phyloP scores from a whole-genome alignment of 75 land plant species.

The Selaginella moellendorffii region DNA sequence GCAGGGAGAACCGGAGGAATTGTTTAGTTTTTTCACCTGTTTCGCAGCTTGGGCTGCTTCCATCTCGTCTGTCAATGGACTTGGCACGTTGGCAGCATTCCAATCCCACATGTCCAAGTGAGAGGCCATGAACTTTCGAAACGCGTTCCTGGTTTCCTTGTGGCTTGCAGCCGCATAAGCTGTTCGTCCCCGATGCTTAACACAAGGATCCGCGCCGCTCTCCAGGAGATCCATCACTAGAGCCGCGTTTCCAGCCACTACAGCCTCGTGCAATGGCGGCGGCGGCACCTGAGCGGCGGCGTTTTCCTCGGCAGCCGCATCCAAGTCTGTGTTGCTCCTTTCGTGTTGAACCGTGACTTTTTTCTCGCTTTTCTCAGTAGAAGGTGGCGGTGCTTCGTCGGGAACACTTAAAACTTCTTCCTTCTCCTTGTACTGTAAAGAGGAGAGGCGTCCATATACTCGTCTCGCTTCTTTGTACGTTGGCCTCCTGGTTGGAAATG shows the following conservation, averaged over 20 bases:
- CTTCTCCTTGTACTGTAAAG: background rate
- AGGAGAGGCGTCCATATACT: background rate
- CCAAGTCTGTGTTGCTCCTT: constrained; percentile 37
- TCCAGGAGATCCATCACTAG: constrained; percentile 61
- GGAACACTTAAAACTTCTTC: too few relatives aligned
- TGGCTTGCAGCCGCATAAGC: constrained; percentile 71
- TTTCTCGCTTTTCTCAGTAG: too few relatives aligned
- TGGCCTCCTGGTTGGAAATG: constrained; percentile 70
- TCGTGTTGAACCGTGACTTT: too few relatives aligned
- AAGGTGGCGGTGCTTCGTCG: too few relatives aligned
- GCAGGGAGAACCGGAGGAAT: too few relatives aligned
- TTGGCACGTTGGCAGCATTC: constrained; percentile 95
- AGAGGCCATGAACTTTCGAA: constrained; percentile 87
- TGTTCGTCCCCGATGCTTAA: constrained; percentile 55
- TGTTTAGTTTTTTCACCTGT: constrained; percentile 71
- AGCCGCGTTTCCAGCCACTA: constrained; percentile 40
- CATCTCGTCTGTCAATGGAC: constrained; percentile 84
- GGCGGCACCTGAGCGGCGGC: constrained; percentile 1
- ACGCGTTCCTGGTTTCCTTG: constrained; percentile 78
- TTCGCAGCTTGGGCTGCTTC: constrained; percentile 90
- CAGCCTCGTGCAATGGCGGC: constrained; percentile 80
- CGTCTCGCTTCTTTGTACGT: constrained; percentile 57
- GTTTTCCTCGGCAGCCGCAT: constrained; percentile 1
- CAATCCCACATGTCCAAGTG: constrained; percentile 90
- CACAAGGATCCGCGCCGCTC: constrained; percentile 63